Conservation (phyloP, 495 filamentous ascomycete species). For the Oidiodendron maius region DNA sequence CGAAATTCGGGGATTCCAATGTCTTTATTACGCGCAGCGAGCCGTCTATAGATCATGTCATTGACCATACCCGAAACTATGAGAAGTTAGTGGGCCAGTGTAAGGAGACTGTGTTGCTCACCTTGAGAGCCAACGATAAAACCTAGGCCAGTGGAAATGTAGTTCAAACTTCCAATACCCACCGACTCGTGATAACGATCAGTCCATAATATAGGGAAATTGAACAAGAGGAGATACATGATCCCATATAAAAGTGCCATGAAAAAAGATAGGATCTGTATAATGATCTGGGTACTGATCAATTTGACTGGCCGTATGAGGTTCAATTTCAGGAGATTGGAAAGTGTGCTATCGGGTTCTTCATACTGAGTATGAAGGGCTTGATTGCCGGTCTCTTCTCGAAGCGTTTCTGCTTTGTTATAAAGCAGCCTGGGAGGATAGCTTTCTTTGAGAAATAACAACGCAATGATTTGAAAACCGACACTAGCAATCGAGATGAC, state of each 20-base stretch:
- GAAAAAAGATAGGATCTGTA: slow-evolving; percentile 59
- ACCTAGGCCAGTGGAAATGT: slow-evolving; percentile 39
- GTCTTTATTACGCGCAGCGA: slow-evolving; percentile 54
- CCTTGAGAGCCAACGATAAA: slow-evolving; percentile 23
- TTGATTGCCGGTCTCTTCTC: slow-evolving; percentile 23
- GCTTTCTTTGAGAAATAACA: slow-evolving; percentile 38
- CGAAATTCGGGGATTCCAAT: slow-evolving; percentile 61
- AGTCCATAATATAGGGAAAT: slow-evolving; percentile 60
- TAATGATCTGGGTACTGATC: slow-evolving; percentile 49
- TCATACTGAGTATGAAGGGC: slow-evolving; percentile 30
- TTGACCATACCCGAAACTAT: background rate
- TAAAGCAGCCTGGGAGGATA: slow-evolving; percentile 43
- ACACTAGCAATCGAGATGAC: slow-evolving; percentile 39
- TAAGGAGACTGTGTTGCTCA: background rate
- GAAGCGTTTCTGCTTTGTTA: slow-evolving; percentile 33
- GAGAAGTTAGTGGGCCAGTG: background rate
- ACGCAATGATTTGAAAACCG: background rate
- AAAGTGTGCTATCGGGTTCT: slow-evolving; percentile 2
- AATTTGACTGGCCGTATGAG: slow-evolving; percentile 44
- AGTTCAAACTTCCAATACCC: slow-evolving; percentile 30
- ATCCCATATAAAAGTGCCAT: slow-evolving; percentile 69
- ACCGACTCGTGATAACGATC: slow-evolving; percentile 39
- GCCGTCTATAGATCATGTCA: slow-evolving; percentile 46
- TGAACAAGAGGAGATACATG: slow-evolving; percentile 68
- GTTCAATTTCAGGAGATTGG: slow-evolving; percentile 20